Base-by-base conservation (phyloP, 1,284 basidiomycete species). In the Afroboletus lepidellus region DNA sequence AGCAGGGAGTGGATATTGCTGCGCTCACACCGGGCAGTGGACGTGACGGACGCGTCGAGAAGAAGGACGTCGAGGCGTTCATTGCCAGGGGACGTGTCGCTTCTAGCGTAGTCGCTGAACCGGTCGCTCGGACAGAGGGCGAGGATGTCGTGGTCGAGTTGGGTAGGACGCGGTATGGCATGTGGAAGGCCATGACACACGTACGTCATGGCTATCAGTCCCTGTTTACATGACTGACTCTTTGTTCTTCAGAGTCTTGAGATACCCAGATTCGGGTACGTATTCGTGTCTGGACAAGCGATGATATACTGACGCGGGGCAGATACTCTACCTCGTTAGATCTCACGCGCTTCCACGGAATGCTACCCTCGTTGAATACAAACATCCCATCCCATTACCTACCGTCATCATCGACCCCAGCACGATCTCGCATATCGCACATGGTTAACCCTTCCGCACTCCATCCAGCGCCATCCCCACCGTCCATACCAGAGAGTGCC, bases 131-230 rank as follows among this genome's bases (percentile, higher is more conserved):
- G 33, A 41, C 55, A 37, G 57, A 57, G 15, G 45, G 50, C 24
- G 44, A 57, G 27, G 57, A 85, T 41, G 71, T 78, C 12, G 74
- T 84, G 2, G 80, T 92, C 4, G 87, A 90, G 53, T 76, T 93
- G 48, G 87, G 87, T 16, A 76, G 90, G 58, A 93, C 90, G 9
- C 76, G 92, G 52, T 83, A 85, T 66, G 84, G 83, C 34, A 94
- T 94, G 91, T 94, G 83, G 82, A 89, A 89, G 60, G 89, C 88
- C 1, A 92, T 94, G 89, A 80, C 77, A 20, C 87, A 86, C 78
- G 88, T 84, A 48, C 11, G 68, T 46, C 4, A 0, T 46, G 18
- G 27, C 23, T 15, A 2, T 29, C 18, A 16, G 29, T 30, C 29
- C 23, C 20, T 21, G 2, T 8, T 25, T 3, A 16, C 11, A 0